Conservation (phyloP, 176 grass and related monocot species). For the Guadua angustifolia region DNA sequence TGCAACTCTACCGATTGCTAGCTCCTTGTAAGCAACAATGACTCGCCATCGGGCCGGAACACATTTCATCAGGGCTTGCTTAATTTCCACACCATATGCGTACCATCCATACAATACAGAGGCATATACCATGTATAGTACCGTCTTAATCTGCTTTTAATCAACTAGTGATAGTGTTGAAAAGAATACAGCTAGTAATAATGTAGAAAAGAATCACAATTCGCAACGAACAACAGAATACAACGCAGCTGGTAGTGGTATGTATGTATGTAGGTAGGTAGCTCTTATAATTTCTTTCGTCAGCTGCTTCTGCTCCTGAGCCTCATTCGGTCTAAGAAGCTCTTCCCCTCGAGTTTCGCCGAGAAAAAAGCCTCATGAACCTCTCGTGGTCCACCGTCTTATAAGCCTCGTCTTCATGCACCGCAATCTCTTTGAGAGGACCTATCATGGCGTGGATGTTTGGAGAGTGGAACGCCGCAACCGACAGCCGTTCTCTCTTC, state of each 20-base stretch:
- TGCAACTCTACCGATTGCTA: too few species aligned
- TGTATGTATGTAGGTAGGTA: neutral
- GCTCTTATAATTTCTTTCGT: too few species aligned
- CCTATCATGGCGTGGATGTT: constrained; percentile 43
- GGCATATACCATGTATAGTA: too few species aligned
- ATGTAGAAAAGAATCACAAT: neutral
- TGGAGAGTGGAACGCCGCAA: constrained; percentile 61
- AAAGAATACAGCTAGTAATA: too few species aligned
- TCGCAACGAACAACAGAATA: neutral
- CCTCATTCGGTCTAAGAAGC: constrained; percentile 42
- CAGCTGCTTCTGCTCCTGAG: neutral
- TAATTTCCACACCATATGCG: too few species aligned
- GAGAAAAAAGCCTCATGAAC: constrained; percentile 48
- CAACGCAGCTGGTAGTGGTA: too few species aligned
- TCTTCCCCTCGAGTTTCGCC: constrained; percentile 42
- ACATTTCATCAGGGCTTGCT: too few species aligned
- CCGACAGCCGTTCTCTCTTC: constrained; percentile 47
- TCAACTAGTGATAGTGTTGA: neutral
- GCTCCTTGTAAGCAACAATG: too few species aligned
- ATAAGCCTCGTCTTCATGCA: constrained; percentile 13
- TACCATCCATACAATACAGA: too few species aligned
- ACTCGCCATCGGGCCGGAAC: too few species aligned
- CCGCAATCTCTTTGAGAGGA: constrained; percentile 36
- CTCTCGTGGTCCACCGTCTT: constrained; percentile 32
- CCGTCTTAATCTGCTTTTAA: too few species aligned